Base-by-base conservation (phyloP, 768 basidiomycete genomes). In the Lactarius hengduanensis region DNA sequence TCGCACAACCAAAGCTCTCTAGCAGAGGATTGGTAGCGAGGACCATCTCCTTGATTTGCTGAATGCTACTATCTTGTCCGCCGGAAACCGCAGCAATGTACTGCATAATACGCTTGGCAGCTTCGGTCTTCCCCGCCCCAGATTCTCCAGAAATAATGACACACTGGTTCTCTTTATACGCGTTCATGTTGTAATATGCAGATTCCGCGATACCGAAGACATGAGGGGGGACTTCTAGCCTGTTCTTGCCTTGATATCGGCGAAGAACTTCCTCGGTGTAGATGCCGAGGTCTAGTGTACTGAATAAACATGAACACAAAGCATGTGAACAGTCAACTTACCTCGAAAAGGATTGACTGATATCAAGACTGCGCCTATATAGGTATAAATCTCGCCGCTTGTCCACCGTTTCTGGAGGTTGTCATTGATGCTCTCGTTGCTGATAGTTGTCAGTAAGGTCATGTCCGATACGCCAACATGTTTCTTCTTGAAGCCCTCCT, bases 401-500 rank as follows among this genome's bases (percentile, higher is more conserved):
- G 86, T 89, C 90, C 93, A 98, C 69, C 97, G 86, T 78, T 96
- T 95, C 84, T 97, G 89, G 68, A 99, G 83, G 76, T 99, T 99
- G 61, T 97, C 94, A 76, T 99, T 98, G 84, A 99, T 88, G 71
- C 88, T 89, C 73, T 98, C 96, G 77, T 99, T 97, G 76, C 92
- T 94, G 82, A 98, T 98, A 59, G 93, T 96, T 28, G 92, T 91
- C 65, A 99, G 80, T 68, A 99, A 80, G 10, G 97, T 99, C 97
- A 99, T 99, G 82, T 99, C 97, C 53, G 93, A 88, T 65, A 99
- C 96, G 63, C 97, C 97, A 68, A 96, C 90, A 78, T 93, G 90
- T 80, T 98, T 98, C 88, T 98, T 99, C 89, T 97, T 97, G 84
- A 99, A 99, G 5, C 96, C 95, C 74, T 98, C 96, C 78, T 96